Percentiles rank a stretch among this genome's conserved stretches.
phyloP scores from a whole-genome alignment of 2,329 filamentous ascomycete species.

The Fusarium neocosmosporiellum region DNA sequence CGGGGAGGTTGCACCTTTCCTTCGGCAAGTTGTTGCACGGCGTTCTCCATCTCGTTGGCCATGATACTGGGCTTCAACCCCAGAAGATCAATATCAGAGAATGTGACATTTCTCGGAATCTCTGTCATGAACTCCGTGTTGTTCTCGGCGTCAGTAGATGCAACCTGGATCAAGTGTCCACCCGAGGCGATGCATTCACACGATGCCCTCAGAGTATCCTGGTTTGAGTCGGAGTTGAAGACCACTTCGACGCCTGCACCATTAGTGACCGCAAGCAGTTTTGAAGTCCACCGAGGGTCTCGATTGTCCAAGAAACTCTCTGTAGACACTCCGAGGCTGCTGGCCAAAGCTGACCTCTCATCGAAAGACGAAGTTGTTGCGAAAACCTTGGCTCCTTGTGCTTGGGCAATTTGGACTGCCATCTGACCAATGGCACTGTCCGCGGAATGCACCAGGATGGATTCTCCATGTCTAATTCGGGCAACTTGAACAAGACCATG shows the following conservation, averaged over 20 bases:
- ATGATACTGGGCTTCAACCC: not conserved
- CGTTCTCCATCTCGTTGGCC: not conserved
- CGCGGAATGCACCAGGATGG: not conserved
- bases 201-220: not conserved
- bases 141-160: not conserved
- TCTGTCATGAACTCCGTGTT: not conserved
- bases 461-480: not conserved
- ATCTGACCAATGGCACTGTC: not conserved
- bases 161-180: not conserved
- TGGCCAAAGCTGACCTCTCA: not conserved
- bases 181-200: not conserved
- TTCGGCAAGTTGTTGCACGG: not conserved
- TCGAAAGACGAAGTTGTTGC: not conserved
- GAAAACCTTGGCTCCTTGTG: not conserved
- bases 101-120: not conserved
- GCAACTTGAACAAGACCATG: not conserved
- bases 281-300: not conserved
- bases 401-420: not conserved
- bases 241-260: not conserved
- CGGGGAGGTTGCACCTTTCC: not conserved
- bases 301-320: not conserved
- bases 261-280: not conserved
- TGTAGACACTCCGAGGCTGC: fast-evolving
- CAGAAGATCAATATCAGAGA: not conserved
- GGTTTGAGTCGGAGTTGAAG: not conserved